Evolutionary conservation across 2,329 filamentous ascomycete genomes (phyloP), one percentile per base, ranked within the genome.

Genomic region (Aspergillus unguis): DNA sequence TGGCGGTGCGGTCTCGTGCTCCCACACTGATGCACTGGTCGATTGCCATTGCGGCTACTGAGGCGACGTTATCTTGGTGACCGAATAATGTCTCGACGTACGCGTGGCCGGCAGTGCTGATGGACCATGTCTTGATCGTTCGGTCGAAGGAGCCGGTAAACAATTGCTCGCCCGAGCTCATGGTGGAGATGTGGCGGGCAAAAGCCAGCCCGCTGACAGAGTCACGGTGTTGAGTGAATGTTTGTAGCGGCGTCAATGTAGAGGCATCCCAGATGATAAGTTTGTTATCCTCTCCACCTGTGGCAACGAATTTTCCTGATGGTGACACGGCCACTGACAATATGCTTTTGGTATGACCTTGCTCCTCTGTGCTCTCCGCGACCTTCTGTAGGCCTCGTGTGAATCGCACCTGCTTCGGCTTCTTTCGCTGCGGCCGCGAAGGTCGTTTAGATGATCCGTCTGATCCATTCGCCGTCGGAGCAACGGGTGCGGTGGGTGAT

Each of bases 61-160:
- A 89, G 35, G 92, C 80, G 4, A 97, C 88, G 58, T 89, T 82
- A 68, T 97, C 92, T 68, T 96, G 92, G 73, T 99, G 94, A 41
- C 94, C 94, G 67, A 96, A 97, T 0, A 99, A 79, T 0, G 92
- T 97, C 72, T 99, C 94, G 29, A 96, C 84, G 66, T 97, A 99
- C 42, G 92, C 90, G 56, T 96, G 80, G 69, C 95, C 91, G 62
- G 96, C 88, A 4, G 69, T 63, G 33, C 73, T 75, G 40, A 96
- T 77, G 60, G 87, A 92, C 90, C 92, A 99, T 31, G 95, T 87
- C 72, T 97, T 97, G 67, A 99, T 87, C 2, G 92, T 96, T 38
- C 94, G 84, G 72, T 99, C 94, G 65, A 87, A 88, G 49, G 90
- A 94, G 53, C 88, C 87, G 3, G 90, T 95, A 75, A 95, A 99